phyloP scores from a whole-genome alignment of 1,284 basidiomycete species.

The Chondrostereum purpureum region DNA sequence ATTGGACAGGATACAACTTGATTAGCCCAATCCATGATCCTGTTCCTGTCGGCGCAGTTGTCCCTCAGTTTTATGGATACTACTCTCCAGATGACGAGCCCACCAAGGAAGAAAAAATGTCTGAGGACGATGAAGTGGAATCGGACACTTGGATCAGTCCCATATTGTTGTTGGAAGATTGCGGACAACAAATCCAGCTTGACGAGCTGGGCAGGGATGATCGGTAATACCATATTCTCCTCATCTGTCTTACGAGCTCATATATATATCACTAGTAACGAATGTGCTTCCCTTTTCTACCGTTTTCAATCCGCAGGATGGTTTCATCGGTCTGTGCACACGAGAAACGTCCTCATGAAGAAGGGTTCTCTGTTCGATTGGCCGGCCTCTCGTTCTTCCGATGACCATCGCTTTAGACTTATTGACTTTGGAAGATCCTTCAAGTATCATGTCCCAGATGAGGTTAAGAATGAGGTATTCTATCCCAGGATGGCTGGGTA shows the following conservation, averaged over 20 bases:
- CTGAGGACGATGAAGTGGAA: too few relatives aligned
- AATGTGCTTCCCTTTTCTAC: slow-evolving; percentile 35
- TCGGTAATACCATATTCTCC: slow-evolving; percentile 18
- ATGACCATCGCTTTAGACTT: slow-evolving; percentile 36
- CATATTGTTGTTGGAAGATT: slow-evolving; percentile 45
- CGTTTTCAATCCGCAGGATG: slow-evolving; percentile 35
- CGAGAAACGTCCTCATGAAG: slow-evolving; percentile 36
- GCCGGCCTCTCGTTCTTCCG: slow-evolving; percentile 16
- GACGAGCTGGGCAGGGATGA: slow-evolving; percentile 26
- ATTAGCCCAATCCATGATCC: slow-evolving; percentile 34
- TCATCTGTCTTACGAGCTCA: neutral
- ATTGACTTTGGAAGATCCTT: slow-evolving; percentile 46
- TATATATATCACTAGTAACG: slow-evolving; percentile 22
- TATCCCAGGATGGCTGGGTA: too few relatives aligned
- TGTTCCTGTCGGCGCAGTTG: slow-evolving; percentile 37
- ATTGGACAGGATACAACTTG: slow-evolving; percentile 42
- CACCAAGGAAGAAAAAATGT: slow-evolving; percentile 13
- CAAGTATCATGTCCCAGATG: too few relatives aligned
- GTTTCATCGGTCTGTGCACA: slow-evolving; percentile 34
- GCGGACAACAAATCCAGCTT: slow-evolving; percentile 30
- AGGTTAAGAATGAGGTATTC: too few relatives aligned
- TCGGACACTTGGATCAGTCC: slow-evolving; percentile 30
- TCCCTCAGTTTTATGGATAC: too few relatives aligned
- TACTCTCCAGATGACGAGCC: slow-evolving; percentile 46
- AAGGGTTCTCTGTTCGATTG: slow-evolving; percentile 9